Evolutionary conservation across 495 filamentous ascomycete species (phyloP).

Genomic region (Lasiosphaeria hispida): DNA sequence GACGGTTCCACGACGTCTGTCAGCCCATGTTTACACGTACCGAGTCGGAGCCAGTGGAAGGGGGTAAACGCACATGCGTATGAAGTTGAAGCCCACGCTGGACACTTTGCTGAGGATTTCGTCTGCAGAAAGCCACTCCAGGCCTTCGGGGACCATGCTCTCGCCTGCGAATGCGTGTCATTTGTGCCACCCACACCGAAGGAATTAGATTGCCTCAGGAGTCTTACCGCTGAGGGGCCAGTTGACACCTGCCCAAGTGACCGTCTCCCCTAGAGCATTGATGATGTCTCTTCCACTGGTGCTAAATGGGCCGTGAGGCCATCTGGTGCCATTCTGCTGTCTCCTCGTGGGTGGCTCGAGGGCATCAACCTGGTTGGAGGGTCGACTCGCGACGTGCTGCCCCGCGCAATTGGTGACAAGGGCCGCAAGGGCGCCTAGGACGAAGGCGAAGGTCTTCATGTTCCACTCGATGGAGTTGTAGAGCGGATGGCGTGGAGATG

Average conservation of each 20-base stretch:
- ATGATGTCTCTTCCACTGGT: conserved; percentile 46
- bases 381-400: too few species aligned
- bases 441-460: too few species aligned
- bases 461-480: too few species aligned
- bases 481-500: too few species aligned
- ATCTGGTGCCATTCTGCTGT: conserved; percentile 5
- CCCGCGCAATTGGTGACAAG: too few species aligned
- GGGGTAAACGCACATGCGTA: conserved; percentile 45
- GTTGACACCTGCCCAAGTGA: conserved; percentile 55
- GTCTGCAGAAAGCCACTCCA: conserved; percentile 51
- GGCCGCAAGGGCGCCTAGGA: too few species aligned
- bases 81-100: conserved; percentile 49
- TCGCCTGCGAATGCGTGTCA: conserved; percentile 27
- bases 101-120: conserved; percentile 49
- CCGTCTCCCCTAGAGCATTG: conserved; percentile 38
- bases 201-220: not conserved
- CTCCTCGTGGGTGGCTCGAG: too few species aligned
- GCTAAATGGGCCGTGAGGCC: conserved; percentile 34
- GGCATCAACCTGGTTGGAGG: too few species aligned
- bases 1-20: not conserved
- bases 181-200: not conserved
- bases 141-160: conserved; percentile 57
- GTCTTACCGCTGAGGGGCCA: conserved; percentile 46
- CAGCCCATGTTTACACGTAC: not conserved
- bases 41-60: not conserved